Evolutionary conservation across 1,139 yeast genomes (phyloP), one percentile per base, ranked within the genome.

Genomic region (Pichia sp.): DNA sequence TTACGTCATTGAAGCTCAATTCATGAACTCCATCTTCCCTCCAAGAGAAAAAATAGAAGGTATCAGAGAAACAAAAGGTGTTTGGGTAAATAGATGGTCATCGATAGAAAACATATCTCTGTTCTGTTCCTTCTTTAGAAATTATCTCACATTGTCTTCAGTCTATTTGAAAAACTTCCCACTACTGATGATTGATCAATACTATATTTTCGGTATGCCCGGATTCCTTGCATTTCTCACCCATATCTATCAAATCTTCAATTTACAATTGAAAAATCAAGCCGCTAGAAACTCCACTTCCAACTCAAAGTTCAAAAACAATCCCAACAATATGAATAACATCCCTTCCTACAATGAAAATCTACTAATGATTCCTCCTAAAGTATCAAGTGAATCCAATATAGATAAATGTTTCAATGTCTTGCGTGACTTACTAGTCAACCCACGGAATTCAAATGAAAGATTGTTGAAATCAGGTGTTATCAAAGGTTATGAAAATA

Each of bases 41-140:
- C 85, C 85, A 1, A 61, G 60, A 20, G 75, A 70, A 40, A 82
- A 81, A n/a, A 82, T 79, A 8, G 58, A 62, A 19, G 84, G 84
- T 1, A 79, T 79, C 18, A 67, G 70, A 27, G 85, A 80, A 50
- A 81, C 88, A 4, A 75, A 72, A 51, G 90, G 88, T 0, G 67
- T 75, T 14, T 86, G 95, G 95, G 82, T 80, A 2, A 70, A 79
- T 46, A 67, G 87, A 69, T 76, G 88, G 90, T 67, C 82, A 57
- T 64, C 70, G 6, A 65, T 72, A 35, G 73, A 73, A 20, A 54
- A 54, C 53, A 66, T 77, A 33, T 76, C 75, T 51, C 73, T 87
- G 2, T 86, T 88, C 63, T 77, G 78, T 53, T 82, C 94, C 1
- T 88, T 88, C 58, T 68, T 86, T 48, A 81, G 88, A 59, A 95